phyloP scores from a whole-genome alignment of 257 asterid genomes.

The Nicotiana sylvestris region DNA sequence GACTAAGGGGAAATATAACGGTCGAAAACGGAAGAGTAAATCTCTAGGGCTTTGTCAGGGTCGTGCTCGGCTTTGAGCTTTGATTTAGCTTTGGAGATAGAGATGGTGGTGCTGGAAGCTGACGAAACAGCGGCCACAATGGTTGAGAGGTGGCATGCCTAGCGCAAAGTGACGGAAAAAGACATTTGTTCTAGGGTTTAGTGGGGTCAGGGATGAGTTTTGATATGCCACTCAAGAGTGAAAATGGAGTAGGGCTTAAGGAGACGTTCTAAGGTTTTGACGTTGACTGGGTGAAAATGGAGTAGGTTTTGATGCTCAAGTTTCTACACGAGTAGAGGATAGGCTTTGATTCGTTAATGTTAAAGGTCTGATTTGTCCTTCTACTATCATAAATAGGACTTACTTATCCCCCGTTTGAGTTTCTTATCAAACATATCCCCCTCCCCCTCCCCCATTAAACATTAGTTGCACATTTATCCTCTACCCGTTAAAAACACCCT shows the following conservation, averaged over 20 bases:
- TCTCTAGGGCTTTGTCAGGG: constrained; percentile 69
- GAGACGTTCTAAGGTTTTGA: background rate
- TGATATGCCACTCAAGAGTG: background rate
- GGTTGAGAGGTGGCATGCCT: background rate
- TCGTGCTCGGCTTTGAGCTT: constrained; percentile 38
- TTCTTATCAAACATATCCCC: no score
- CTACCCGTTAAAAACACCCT: no score
- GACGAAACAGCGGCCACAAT: constrained; percentile 1
- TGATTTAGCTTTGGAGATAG: constrained; percentile 52
- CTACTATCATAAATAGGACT: no score
- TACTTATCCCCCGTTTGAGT: no score
- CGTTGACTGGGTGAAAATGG: no score
- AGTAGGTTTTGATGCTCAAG: no score
- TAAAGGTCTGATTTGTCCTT: no score
- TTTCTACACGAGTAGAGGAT: no score
- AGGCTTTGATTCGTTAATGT: no score
- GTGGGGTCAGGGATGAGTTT: background rate
- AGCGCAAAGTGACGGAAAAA: background rate
- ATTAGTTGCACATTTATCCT: no score
- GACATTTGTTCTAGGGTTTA: background rate
- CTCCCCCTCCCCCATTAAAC: no score
- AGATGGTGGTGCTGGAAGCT: constrained; percentile 17
- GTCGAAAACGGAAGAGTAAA: constrained; percentile 58
- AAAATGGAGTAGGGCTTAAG: background rate
- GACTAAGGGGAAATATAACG: constrained; percentile 40